Percentiles rank a stretch among this genome's conserved stretches.
phyloP scores from a whole-genome alignment of 176 grass and related monocot species.

The Avena insularis region DNA sequence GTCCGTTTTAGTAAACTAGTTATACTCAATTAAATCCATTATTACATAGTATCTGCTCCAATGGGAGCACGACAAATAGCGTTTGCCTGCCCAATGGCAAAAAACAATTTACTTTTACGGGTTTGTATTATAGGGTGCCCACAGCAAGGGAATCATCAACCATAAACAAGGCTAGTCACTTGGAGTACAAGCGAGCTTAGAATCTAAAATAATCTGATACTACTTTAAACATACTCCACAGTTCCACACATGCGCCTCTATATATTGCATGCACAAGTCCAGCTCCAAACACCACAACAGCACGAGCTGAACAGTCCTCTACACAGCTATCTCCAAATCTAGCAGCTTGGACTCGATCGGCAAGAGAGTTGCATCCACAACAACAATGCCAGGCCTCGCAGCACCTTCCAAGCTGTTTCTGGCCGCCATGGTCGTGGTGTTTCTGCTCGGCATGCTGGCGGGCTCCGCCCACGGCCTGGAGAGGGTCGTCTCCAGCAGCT shows the following conservation, averaged over 20 bases:
- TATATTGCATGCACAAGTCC: conserved; percentile 18
- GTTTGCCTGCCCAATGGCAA: background rate
- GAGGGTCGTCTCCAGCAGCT: conserved; percentile 1
- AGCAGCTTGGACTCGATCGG: too few species aligned
- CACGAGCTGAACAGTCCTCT: background rate
- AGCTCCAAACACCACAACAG: background rate
- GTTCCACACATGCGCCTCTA: background rate
- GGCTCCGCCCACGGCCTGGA: conserved; percentile 2
- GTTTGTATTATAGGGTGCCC: background rate
- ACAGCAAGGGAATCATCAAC: background rate
- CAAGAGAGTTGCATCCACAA: background rate
- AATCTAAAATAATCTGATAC: background rate
- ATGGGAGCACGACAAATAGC: background rate
- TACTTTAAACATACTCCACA: background rate
- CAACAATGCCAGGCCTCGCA: conserved; percentile 19
- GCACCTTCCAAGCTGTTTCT: background rate
- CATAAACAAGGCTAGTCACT: background rate
- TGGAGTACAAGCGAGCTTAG: background rate
- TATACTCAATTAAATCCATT: background rate
- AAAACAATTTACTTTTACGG: background rate
- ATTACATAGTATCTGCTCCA: background rate
- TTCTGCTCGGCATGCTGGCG: background rate
- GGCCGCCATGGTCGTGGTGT: background rate
- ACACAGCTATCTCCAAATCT: background rate
- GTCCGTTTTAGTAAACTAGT: background rate